Base-by-base conservation (phyloP, 2,329 filamentous ascomycete genomes). In the Colletotrichum sp. region DNA sequence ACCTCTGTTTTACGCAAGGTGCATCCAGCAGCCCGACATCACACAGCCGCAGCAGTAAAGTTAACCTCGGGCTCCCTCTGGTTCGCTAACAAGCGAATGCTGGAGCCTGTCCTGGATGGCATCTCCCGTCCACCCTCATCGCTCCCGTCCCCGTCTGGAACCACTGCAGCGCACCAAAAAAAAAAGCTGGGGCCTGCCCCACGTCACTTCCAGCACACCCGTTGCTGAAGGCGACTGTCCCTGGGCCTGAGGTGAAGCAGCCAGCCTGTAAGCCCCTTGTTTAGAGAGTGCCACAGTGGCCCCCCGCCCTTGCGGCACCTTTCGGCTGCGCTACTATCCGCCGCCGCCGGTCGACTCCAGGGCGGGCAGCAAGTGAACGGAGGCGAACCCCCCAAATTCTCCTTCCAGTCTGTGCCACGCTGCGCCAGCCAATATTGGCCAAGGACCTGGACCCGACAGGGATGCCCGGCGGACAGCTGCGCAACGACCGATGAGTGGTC, bases 311-410 rank as follows among this genome's bases (percentile, higher is more conserved):
- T 69, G 64, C 70, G 70, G 64, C 73, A 73, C 39, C 73, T 30
- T 57, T 69, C 73, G 73, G 73, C 73, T 76, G 70, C 64, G 70
- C 73, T 73, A 73, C 32, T 24, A 69, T 76, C 73, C 74, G 74
- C 64, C 24, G 65, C 73, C 74, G 73, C 64, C 30, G 65, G 28
- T 28, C 59, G 64, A 60, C 34, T 69, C 39, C 30, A 62, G 39
- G 39, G 36, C 36, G 36, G 36, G 39, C 39, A 44, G 49, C 30
- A 15, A 69, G 55, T 16, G 24, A 32, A 34, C n/a, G 55, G 21
- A 59, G 55, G 68, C 21, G 59, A 71, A 63, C 52, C 44, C 39
- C 39, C 57, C 57, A n/a, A 57, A 57, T n/a, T 39, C 32, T 30
- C 69, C 39, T 76, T 24, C 64, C 57, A 52, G 70, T 76, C 70